Conservation (phyloP, 169 alveolate species). For the Cryptosporidium felis region DNA sequence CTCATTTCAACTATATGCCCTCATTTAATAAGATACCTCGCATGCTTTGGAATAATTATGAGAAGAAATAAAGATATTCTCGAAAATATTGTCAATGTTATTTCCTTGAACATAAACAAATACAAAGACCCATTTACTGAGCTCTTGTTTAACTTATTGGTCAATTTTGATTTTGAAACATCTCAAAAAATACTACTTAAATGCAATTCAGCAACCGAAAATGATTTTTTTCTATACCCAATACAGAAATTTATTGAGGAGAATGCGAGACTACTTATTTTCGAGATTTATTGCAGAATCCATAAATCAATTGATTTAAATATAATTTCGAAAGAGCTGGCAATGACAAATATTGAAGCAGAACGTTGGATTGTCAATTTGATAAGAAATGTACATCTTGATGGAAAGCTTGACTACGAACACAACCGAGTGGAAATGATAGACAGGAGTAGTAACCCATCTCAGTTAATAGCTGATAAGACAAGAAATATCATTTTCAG, state of each 20-base stretch:
- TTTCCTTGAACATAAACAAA: conserved; percentile 68
- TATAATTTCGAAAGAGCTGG: conserved; percentile 86
- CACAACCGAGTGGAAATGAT: conserved; percentile 89
- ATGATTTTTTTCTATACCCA: conserved; percentile 84
- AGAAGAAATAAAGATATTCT: conserved; percentile 56
- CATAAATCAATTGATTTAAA: conserved; percentile 89
- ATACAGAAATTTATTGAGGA: conserved; percentile 87
- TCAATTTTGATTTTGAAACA: conserved; percentile 86
- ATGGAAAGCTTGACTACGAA: conserved; percentile 91
- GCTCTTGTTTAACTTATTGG: conserved; percentile 85
- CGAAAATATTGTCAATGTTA: conserved; percentile 44
- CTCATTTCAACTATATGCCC: conserved; percentile 50
- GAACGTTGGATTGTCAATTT: conserved; percentile 91
- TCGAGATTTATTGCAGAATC: conserved; percentile 90
- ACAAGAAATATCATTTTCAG: conserved; percentile 84
- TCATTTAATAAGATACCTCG: conserved; percentile 60
- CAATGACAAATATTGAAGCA: conserved; percentile 87
- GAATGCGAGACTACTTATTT: conserved; percentile 84
- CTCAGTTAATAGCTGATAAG: conserved; percentile 87
- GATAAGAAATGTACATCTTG: conserved; percentile 85
- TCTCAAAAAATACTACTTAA: conserved; percentile 78
- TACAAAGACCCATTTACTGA: conserved; percentile 88
- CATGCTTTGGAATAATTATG: conserved; percentile 70
- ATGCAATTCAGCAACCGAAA: conserved; percentile 75
- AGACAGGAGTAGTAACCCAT: conserved; percentile 84